phyloP scores from a whole-genome alignment of 352 stramenopile genomes.

The Blastocystis sp. region DNA sequence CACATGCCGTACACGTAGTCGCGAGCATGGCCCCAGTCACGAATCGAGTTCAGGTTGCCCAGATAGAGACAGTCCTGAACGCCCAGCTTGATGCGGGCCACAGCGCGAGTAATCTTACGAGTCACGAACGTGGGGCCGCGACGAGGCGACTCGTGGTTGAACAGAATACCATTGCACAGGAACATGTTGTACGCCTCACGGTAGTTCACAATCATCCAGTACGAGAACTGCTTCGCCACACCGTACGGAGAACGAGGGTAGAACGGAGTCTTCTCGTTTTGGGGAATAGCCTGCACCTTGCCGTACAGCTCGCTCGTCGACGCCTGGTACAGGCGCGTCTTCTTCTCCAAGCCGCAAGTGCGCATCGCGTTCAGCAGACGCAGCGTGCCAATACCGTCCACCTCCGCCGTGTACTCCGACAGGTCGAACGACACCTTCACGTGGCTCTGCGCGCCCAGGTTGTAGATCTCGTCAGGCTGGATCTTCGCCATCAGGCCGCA shows the following conservation, averaged over 20 bases:
- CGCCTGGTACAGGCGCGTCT: slow-evolving; percentile 75
- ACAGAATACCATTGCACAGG: slow-evolving; percentile 94
- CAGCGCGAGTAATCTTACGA: slow-evolving; percentile 92
- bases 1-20: slow-evolving; percentile 99
- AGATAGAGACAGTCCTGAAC: slow-evolving; percentile 91
- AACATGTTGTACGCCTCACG: slow-evolving; percentile 91
- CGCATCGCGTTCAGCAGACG: slow-evolving; percentile 94
- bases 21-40: slow-evolving; percentile 95
- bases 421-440: slow-evolving; percentile 99
- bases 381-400: slow-evolving; percentile 89
- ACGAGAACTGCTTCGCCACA: slow-evolving; percentile 96
- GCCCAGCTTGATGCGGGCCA: slow-evolving; percentile 86
- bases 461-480: slow-evolving; percentile 96
- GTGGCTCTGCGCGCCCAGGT: slow-evolving; percentile 96
- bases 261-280: slow-evolving; percentile 93
- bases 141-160: slow-evolving; percentile 97
- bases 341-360: slow-evolving; percentile 79
- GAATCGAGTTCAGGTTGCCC: slow-evolving; percentile 92
- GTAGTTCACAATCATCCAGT: slow-evolving; percentile 98
- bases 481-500: slow-evolving; percentile 90
- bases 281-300: slow-evolving; percentile 91
- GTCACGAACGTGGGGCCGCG: slow-evolving; percentile 95
- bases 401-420: slow-evolving; percentile 97
- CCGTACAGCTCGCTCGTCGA: slow-evolving; percentile 97
- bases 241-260: slow-evolving; percentile 96